Percentiles rank a stretch among this genome's conserved stretches.
These are phyloP conservation scores for Rubia peregrina DNA, from an alignment of 305 asterid species.

Conservation along the genomic window DNA sequence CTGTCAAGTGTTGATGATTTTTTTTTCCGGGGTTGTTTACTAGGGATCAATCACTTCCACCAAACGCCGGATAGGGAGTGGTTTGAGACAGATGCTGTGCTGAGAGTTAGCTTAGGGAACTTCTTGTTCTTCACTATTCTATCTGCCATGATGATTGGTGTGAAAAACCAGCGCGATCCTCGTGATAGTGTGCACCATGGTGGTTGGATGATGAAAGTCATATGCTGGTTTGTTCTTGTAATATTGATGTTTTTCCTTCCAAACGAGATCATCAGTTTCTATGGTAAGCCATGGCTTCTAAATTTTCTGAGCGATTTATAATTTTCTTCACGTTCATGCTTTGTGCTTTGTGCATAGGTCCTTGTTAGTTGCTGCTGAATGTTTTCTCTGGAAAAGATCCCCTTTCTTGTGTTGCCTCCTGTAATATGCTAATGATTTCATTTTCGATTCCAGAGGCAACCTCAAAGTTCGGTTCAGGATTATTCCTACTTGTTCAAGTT, in stretches of 20 bases:
- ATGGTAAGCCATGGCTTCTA: slow-evolving; percentile 41
- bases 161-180: slow-evolving; percentile 85
- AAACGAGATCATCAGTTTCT: slow-evolving; percentile 76
- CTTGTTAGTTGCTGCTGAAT: not conserved
- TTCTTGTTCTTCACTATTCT: slow-evolving; percentile 78
- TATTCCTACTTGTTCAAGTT: slow-evolving; percentile 92
- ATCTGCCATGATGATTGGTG: slow-evolving; percentile 76
- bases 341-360: not conserved
- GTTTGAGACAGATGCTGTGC: slow-evolving; percentile 94
- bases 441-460: slow-evolving; percentile 58
- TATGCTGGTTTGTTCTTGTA: slow-evolving; percentile 83
- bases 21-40: slow-evolving; percentile 16
- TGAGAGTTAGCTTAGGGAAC: slow-evolving; percentile 95
- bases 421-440: slow-evolving; percentile 17
- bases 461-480: slow-evolving; percentile 88
- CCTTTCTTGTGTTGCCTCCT: not conserved
- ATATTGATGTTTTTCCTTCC: slow-evolving; percentile 89
- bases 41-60: slow-evolving; percentile 92
- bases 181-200: slow-evolving; percentile 90
- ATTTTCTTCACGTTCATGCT: not conserved
- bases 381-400: not conserved
- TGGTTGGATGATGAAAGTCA: slow-evolving; percentile 90
- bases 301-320: not conserved
- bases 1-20: not conserved
- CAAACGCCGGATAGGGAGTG: slow-evolving; percentile 85